Percentiles rank a stretch among this genome's conserved stretches.
Evolutionary conservation across 129 eudicot genomes (phyloP).

Genomic region (Arctium minus): DNA sequence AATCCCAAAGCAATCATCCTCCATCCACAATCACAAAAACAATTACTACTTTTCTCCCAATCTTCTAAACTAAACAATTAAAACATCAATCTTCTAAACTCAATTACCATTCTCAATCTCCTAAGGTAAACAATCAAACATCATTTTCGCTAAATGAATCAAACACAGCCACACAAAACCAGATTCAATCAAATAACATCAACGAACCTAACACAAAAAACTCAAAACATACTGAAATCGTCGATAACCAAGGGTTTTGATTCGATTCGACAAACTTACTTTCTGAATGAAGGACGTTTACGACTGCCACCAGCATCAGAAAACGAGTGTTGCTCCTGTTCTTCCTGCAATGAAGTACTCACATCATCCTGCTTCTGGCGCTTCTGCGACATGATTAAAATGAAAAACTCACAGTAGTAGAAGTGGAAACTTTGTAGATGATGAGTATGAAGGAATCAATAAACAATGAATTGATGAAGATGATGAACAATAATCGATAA

Average conservation of each 20-base stretch:
- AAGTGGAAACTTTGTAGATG: slow-evolving; percentile 9
- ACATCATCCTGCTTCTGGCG: slow-evolving; percentile 28
- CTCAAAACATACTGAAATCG: background rate
- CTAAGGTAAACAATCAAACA: background rate
- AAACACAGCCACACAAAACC: background rate
- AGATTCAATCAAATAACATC: background rate
- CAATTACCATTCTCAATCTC: background rate
- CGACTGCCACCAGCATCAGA: slow-evolving; percentile 17
- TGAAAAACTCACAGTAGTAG: background rate
- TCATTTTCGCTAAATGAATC: background rate
- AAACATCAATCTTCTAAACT: background rate
- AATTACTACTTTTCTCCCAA: background rate
- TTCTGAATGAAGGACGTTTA: slow-evolving; percentile 34
- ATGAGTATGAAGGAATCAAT: slow-evolving; percentile 3
- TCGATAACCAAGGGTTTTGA: background rate
- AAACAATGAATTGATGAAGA: slow-evolving; percentile 13
- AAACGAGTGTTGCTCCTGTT: background rate
- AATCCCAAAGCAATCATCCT: background rate
- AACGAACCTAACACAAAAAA: background rate
- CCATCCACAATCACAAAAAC: background rate
- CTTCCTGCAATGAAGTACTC: background rate
- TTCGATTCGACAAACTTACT: background rate
- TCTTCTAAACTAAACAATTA: slow-evolving; percentile 1
- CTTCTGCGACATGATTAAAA: slow-evolving; percentile 32
- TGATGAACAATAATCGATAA: slow-evolving; percentile 12